phyloP scores from a whole-genome alignment of 2,329 filamentous ascomycete species.

The Claviceps paspali region DNA sequence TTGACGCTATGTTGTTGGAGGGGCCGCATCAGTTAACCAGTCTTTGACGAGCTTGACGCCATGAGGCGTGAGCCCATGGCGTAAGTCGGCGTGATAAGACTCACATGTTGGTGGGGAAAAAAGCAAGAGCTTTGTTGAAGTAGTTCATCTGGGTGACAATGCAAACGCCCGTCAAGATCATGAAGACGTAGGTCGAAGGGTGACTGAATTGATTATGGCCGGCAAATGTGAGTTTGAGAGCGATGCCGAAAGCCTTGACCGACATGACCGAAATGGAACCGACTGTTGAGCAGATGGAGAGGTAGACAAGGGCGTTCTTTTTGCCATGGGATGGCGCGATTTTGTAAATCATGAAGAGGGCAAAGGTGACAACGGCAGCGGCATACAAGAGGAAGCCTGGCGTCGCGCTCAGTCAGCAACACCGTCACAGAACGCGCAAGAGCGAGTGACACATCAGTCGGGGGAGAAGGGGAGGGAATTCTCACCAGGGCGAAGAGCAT shows the following conservation, averaged over 20 bases:
- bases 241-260: constrained; percentile 96
- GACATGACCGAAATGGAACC: constrained; percentile 98
- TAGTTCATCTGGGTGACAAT: constrained; percentile 99
- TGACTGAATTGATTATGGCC: constrained; percentile 93
- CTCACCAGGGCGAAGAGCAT: constrained; percentile 79
- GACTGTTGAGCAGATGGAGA: constrained; percentile 95
- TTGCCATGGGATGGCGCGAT: constrained; percentile 80
- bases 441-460: too few species aligned
- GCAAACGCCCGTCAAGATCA: constrained; percentile 83
- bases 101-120: constrained; percentile 95
- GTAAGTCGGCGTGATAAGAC: constrained; percentile 19
- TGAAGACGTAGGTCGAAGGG: constrained; percentile 92
- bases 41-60: background rate
- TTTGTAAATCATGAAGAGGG: constrained; percentile 89
- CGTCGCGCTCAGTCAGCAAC: constrained; percentile 4
- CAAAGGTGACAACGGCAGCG: constrained; percentile 63
- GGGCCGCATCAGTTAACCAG: constrained; percentile 5
- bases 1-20: constrained; percentile 56
- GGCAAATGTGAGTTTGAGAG: constrained; percentile 81
- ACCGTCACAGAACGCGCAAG: constrained; percentile 2
- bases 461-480: too few species aligned
- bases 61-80: background rate
- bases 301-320: constrained; percentile 89
- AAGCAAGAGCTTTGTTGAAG: constrained; percentile 95
- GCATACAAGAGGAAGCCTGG: constrained; percentile 84